phyloP scores from a whole-genome alignment of 2,329 filamentous ascomycete genomes.

The Teratosphaeria zuluensis region DNA sequence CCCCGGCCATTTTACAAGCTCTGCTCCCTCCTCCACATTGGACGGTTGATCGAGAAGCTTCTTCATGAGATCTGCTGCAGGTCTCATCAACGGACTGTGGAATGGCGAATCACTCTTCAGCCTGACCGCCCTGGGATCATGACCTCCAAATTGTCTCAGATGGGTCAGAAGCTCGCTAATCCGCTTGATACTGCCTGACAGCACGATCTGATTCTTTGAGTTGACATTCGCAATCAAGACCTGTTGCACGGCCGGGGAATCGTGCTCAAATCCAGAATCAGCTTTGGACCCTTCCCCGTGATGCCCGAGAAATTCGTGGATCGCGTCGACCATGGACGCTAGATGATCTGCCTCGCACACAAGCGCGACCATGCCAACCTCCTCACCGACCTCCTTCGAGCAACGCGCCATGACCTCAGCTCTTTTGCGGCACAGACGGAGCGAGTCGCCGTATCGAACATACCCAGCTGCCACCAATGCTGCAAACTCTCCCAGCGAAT shows the following conservation, averaged over 20 bases:
- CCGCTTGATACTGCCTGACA: constrained; percentile 74
- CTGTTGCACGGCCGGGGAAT: constrained; percentile 69
- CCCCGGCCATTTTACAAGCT: constrained; percentile 67
- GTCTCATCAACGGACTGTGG: constrained; percentile 84
- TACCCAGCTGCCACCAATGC: constrained; percentile 79
- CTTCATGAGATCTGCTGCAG: constrained; percentile 66
- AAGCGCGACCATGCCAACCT: constrained; percentile 89
- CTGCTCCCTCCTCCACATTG: constrained; percentile 48
- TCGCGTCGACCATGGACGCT: constrained; percentile 56
- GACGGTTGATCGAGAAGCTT: constrained; percentile 48
- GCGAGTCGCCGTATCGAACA: constrained; percentile 64
- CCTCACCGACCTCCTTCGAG: constrained; percentile 56
- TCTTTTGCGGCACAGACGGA: constrained; percentile 65
- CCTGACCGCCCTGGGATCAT: constrained; percentile 79
- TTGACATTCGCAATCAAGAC: constrained; percentile 91
- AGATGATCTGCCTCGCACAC: constrained; percentile 79
- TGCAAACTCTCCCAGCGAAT: constrained; percentile 88
- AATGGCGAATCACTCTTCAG: constrained; percentile 84
- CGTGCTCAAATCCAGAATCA: constrained; percentile 49
- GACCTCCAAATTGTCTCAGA: constrained; percentile 77
- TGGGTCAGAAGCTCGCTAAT: constrained; percentile 77
- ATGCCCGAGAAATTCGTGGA: constrained; percentile 69
- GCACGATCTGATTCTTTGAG: constrained; percentile 89
- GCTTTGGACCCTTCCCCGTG: constrained; percentile 53
- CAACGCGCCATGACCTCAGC: constrained; percentile 78